Conservation (phyloP, 768 basidiomycete genomes). For the Leccinum broughii region DNA sequence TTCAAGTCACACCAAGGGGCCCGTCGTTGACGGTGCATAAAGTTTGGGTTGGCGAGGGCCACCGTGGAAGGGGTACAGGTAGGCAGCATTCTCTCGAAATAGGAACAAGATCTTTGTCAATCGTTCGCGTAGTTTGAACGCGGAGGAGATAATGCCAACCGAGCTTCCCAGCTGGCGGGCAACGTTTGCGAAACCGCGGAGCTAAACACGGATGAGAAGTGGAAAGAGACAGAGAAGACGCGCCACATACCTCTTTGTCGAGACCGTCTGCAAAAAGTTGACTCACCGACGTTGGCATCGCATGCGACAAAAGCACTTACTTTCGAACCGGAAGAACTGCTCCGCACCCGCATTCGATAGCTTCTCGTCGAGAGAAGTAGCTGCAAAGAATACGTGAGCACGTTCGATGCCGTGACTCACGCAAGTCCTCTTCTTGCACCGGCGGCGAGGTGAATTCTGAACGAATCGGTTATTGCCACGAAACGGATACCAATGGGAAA, state of each 20-base stretch:
- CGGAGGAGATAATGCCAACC: constrained; percentile 55
- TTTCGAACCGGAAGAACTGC: constrained; percentile 48
- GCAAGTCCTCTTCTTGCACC: constrained; percentile 45
- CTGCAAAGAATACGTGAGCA: constrained; percentile 18
- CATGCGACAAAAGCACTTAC: constrained; percentile 27
- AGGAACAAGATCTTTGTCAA: constrained; percentile 50
- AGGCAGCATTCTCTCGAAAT: constrained; percentile 53
- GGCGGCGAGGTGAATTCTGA: constrained; percentile 34
- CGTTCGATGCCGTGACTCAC: constrained; percentile 19
- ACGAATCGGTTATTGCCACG: constrained; percentile 1
- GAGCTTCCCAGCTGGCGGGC: constrained; percentile 49
- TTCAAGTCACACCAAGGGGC: constrained; percentile 33
- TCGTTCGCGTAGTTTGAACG: constrained; percentile 50
- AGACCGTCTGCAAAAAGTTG: constrained; percentile 37
- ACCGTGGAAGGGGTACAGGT: constrained; percentile 17
- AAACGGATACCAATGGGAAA: neutral
- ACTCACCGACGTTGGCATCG: constrained; percentile 5
- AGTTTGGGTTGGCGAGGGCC: constrained; percentile 37
- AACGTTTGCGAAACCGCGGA: constrained; percentile 54
- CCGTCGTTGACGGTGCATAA: constrained; percentile 35
- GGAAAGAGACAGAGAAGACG: neutral
- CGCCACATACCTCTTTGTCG: constrained; percentile 43
- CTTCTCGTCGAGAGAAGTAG: constrained; percentile 51
- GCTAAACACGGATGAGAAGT: constrained; percentile 30
- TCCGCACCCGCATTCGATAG: constrained; percentile 51